Conservation (phyloP, 2,329 filamentous ascomycete species). For the Aspergillus sp. region DNA sequence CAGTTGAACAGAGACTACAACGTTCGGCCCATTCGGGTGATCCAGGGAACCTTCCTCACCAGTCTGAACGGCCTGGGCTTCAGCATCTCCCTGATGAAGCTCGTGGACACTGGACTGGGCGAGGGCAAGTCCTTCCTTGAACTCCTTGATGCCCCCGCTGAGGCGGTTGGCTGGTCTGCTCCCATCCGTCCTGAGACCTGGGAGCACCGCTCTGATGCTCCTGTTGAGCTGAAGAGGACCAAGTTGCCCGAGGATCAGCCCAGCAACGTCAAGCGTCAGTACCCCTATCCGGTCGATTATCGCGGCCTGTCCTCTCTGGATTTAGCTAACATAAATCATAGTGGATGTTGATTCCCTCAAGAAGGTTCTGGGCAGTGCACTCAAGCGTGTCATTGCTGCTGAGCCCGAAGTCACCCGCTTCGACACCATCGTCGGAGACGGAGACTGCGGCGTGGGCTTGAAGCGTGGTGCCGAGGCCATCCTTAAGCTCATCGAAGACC, state of each 20-base stretch:
- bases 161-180: conserved; percentile 68
- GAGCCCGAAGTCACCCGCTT: conserved; percentile 68
- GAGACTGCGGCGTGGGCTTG: conserved; percentile 84
- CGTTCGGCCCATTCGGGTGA: conserved; percentile 62
- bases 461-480: conserved; percentile 78
- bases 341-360: conserved; percentile 55
- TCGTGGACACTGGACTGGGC: conserved; percentile 60
- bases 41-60: conserved; percentile 71
- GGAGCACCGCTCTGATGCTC: conserved; percentile 48
- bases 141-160: conserved; percentile 66
- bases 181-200: conserved; percentile 62
- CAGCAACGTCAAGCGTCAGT: conserved; percentile 56
- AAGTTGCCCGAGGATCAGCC: conserved; percentile 49
- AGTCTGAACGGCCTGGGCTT: conserved; percentile 72
- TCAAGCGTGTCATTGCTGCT: conserved; percentile 61
- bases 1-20: conserved; percentile 61
- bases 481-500: conserved; percentile 45
- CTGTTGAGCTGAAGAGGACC: conserved; percentile 44
- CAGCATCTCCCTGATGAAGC: conserved; percentile 66
- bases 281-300: neutral
- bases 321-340: conserved; percentile 27
- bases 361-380: conserved; percentile 55
- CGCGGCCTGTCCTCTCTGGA: neutral
- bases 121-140: conserved; percentile 60
- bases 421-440: conserved; percentile 83